Base-by-base conservation (phyloP, 352 stramenopile genomes). In the Thalassiosira livingstoniorum region DNA sequence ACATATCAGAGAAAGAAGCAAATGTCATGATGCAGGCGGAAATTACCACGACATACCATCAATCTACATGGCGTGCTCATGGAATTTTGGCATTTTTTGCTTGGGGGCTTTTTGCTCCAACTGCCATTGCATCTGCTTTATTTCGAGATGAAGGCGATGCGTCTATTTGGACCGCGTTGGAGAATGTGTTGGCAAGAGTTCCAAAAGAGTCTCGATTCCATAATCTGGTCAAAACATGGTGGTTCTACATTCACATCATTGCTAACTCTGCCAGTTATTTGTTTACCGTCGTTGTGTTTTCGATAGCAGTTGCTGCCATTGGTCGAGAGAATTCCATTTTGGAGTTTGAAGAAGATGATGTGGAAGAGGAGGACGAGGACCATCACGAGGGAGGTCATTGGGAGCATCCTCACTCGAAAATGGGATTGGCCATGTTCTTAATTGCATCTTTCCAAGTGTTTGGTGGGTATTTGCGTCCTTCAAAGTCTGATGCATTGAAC, bases 401-500 rank as follows among this genome's bases (percentile, higher is more conserved):
- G 37, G 34, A 78, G 18, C 69, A 80, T 64, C 34, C 53, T 32
- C 86, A 89, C 61, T 73, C 63, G 5, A 82, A 62, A 43, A 80
- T 88, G 55, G 85, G 85, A 32, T 65, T 91, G 42, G 47, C 76
- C 42, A 82, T 91, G 45, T 85, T 89, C 42, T 70, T 89, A 51
- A 57, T 91, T 29, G 57, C 54, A 18, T 60, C 76, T 21, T 66
- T 85, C 21, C 86, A 91, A 77, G 64, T 76, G 15, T 34, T 83
- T 0, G 75, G 70, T 65, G 86, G 82, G 29, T 72, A 86, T 27
- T 42, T 89, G 13, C 85, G 80, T 15, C 64, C 55, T 27, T 66
- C 76, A 2, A 57, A 35, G 31, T 23, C 63, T 27, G 5, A 13
- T 43, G 61, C 13, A n/a, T 58, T 55, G 62, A 34, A 2, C 4